phyloP scores from a whole-genome alignment of 805 yeast genomes.

The Starmera pachycereana region DNA sequence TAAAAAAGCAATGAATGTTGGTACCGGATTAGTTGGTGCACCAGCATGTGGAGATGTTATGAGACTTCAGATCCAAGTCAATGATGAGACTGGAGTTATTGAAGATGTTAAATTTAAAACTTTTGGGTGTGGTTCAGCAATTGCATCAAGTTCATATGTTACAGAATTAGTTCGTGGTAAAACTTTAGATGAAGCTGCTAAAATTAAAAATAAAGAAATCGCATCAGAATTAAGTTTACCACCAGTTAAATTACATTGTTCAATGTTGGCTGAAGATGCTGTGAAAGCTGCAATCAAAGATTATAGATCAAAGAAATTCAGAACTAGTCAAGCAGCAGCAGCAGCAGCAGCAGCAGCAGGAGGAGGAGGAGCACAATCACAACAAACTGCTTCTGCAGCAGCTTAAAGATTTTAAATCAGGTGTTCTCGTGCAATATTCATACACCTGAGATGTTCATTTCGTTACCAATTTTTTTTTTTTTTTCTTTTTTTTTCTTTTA shows the following conservation, averaged over 20 bases:
- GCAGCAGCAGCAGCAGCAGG: constrained; percentile 42
- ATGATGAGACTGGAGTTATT: constrained; percentile 82
- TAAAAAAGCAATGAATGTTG: constrained; percentile 66
- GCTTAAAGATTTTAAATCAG: too few species aligned
- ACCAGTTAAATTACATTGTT: constrained; percentile 95
- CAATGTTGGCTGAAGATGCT: constrained; percentile 98
- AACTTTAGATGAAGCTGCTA: constrained; percentile 86
- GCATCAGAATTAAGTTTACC: constrained; percentile 93
- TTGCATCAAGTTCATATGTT: constrained; percentile 90
- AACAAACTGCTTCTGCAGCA: constrained; percentile 30
- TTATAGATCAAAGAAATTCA: constrained; percentile 70
- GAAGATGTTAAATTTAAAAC: constrained; percentile 96
- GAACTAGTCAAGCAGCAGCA: constrained; percentile 18
- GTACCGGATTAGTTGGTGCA: constrained; percentile 97
- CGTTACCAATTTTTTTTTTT: too few species aligned
- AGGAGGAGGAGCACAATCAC: too few species aligned
- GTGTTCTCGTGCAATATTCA: too few species aligned
- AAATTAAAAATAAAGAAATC: constrained; percentile 86
- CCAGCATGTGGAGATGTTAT: constrained; percentile 99
- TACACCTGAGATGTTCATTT: too few species aligned
- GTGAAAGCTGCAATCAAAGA: constrained; percentile 96
- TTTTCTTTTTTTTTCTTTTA: too few species aligned
- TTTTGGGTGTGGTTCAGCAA: constrained; percentile 98
- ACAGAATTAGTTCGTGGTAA: constrained; percentile 94
- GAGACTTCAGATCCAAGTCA: constrained; percentile 92